These are phyloP conservation scores for Saccharomyces hybrid DNA, from an alignment of 1,139 yeast genomes.

Conservation along the genomic window DNA sequence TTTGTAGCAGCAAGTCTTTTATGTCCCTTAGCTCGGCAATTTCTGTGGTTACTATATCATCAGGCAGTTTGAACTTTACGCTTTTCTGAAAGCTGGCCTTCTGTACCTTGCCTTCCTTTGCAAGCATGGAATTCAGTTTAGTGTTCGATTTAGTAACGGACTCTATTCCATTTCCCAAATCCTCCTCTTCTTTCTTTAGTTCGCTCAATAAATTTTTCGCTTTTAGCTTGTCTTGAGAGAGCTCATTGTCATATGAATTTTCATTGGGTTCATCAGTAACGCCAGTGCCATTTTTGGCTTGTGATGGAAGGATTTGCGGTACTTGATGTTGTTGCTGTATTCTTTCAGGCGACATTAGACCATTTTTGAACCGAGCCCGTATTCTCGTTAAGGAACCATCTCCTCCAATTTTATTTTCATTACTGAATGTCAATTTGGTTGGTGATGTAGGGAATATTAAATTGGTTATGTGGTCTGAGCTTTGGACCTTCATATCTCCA, in stretches of 20 bases:
- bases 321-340: background rate
- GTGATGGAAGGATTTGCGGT: background rate
- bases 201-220: background rate
- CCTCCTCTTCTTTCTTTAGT: background rate
- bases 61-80: background rate
- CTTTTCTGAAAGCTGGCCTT: background rate
- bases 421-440: constrained; percentile 15
- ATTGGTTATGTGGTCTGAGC: constrained; percentile 10
- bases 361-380: constrained; percentile 20
- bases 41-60: background rate
- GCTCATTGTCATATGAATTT: background rate
- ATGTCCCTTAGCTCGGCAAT: background rate
- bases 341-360: constrained; percentile 19
- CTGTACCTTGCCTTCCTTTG: constrained; percentile 1
- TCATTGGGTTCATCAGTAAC: background rate
- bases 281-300: background rate
- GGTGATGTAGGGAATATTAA: constrained; percentile 18
- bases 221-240: background rate
- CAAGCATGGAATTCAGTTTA: background rate
- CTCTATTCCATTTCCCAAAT: background rate
- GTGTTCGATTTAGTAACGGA: background rate
- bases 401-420: constrained; percentile 18
- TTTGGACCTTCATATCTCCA: constrained; percentile 3
- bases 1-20: background rate
- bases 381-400: constrained; percentile 26